Percentiles rank a stretch among this genome's conserved stretches.
phyloP scores from a whole-genome alignment of 345 rosid genomes.

The Aurinia saxatilis region DNA sequence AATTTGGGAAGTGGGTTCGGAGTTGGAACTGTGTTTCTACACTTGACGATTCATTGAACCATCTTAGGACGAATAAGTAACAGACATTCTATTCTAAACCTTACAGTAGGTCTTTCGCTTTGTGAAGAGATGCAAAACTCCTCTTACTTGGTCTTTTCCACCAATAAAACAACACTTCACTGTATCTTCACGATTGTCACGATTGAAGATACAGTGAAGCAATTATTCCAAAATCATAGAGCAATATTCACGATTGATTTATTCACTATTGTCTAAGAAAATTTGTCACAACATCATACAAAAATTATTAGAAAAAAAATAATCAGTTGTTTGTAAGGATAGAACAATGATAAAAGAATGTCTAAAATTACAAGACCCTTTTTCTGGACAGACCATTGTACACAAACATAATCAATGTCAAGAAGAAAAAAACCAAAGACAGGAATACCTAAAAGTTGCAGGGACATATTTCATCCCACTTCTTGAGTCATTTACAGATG shows the following conservation, averaged over 20 bases:
- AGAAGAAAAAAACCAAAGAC: neutral
- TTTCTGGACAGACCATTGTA: neutral
- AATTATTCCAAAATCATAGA: neutral
- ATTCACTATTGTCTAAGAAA: too few species aligned
- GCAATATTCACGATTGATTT: too few species aligned
- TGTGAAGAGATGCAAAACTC: too few species aligned
- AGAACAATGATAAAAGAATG: neutral
- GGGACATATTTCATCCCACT: neutral
- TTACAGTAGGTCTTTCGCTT: too few species aligned
- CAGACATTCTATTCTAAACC: neutral
- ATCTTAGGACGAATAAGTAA: conserved; percentile 1
- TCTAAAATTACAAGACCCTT: conserved; percentile 11
- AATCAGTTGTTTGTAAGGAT: neutral
- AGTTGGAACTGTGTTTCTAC: neutral
- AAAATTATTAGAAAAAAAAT: too few species aligned
- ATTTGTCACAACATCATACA: too few species aligned
- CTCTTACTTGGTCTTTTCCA: too few species aligned
- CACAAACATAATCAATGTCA: conserved; percentile 13
- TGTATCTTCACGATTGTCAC: neutral
- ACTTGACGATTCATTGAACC: neutral
- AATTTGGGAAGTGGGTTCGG: neutral
- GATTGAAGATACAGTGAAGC: too few species aligned
- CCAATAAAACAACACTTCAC: neutral
- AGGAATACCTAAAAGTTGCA: neutral
- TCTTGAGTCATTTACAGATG: too few species aligned